A percentile compares a stretch with the other conserved stretches of the same genome.
Evolutionary conservation across 2,329 filamentous ascomycete species (phyloP).

Genomic region (Stagonosporopsis tanaceti): DNA sequence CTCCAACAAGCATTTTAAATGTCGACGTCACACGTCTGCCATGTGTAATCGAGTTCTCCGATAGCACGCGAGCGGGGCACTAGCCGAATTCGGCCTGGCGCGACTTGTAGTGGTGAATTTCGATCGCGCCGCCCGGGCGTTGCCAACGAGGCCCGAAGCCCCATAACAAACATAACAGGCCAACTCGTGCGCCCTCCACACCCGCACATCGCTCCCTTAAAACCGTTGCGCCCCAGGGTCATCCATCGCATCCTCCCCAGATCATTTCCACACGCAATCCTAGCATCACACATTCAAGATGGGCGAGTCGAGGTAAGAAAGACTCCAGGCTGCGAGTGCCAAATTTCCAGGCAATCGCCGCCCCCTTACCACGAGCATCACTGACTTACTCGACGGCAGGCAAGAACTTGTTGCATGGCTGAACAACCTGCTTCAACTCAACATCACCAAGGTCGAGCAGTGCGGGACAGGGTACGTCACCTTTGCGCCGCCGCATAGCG

Average conservation of each 20-base stretch:
- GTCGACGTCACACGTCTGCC: not conserved
- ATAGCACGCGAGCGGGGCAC: not conserved
- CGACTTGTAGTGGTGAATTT: conserved; percentile 31
- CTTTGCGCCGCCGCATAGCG: conserved; percentile 15
- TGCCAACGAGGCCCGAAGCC: conserved; percentile 19
- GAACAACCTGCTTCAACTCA: conserved; percentile 96
- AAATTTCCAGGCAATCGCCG: conserved; percentile 29
- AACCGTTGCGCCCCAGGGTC: conserved; percentile 10
- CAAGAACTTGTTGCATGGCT: conserved; percentile 97
- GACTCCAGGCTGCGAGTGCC: conserved; percentile 23
- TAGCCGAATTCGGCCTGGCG: not conserved
- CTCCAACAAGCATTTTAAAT: not conserved
- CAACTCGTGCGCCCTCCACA: conserved; percentile 17
- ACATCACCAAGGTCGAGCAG: conserved; percentile 98
- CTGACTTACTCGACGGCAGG: conserved; percentile 60
- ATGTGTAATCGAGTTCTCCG: not conserved
- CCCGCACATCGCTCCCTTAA: conserved; percentile 10
- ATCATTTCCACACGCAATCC: conserved; percentile 6
- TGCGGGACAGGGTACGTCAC: conserved; percentile 88
- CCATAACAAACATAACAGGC: conserved; percentile 40
- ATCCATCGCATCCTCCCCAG: conserved; percentile 11
- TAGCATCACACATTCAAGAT: conserved; percentile 51
- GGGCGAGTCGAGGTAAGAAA: conserved; percentile 68
- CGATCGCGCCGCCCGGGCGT: conserved; percentile 14
- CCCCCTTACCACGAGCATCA: conserved; percentile 26